A percentile compares a stretch with the other conserved stretches of the same genome.
phyloP scores from a whole-genome alignment of 208 protist genomes.

The Leptomonas seymouri region DNA sequence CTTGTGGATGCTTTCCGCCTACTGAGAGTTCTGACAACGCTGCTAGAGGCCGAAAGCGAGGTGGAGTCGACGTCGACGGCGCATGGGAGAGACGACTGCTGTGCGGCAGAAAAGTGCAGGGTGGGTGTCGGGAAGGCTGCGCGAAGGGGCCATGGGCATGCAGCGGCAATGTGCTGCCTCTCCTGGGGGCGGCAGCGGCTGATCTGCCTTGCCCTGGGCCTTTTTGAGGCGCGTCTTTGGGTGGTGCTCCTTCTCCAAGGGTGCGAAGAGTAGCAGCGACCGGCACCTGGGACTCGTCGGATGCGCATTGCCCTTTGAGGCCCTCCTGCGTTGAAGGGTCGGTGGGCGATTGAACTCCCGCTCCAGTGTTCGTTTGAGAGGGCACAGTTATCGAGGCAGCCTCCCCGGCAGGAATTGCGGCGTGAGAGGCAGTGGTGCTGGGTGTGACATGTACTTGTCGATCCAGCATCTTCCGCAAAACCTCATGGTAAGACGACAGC shows the following conservation, averaged over 20 bases:
- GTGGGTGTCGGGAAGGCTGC: conserved; percentile 13
- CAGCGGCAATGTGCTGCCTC: conserved; percentile 6
- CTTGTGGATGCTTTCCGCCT: not conserved
- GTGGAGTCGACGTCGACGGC: conserved; percentile 1
- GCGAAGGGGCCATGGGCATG: conserved; percentile 19
- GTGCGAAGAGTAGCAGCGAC: too few species aligned
- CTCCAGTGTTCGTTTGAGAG: not conserved
- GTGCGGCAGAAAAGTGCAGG: conserved; percentile 8
- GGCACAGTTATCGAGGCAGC: not conserved
- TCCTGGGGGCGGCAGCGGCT: not conserved
- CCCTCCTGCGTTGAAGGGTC: too few species aligned
- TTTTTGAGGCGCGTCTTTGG: too few species aligned
- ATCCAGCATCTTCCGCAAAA: conserved; percentile 13
- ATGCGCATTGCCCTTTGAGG: too few species aligned
- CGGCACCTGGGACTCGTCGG: too few species aligned
- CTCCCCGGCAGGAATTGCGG: too few species aligned
- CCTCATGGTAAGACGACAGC: conserved; percentile 4
- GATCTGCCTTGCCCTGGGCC: too few species aligned
- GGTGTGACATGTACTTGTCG: not conserved
- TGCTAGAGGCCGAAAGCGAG: not conserved
- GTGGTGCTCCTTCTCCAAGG: too few species aligned
- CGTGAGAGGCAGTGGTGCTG: not conserved
- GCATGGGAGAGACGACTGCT: conserved; percentile 1
- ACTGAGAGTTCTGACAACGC: not conserved
- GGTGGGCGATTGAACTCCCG: too few species aligned